Evolutionary conservation across 495 filamentous ascomycete species (phyloP).

Genomic region (Aspergillus saccharolyticus): DNA sequence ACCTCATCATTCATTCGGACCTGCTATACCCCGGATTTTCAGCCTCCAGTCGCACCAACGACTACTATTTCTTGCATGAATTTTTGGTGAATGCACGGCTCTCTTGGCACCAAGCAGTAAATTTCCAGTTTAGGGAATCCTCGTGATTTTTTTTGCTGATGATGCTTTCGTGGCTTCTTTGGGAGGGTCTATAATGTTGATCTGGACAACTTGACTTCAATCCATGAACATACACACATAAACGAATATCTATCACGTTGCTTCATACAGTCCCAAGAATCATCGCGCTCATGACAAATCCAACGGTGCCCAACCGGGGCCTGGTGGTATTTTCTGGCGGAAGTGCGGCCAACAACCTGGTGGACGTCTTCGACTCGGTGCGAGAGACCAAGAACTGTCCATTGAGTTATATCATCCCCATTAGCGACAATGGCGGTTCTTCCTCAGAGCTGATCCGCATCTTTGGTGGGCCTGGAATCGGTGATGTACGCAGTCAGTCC

Average conservation of each 20-base stretch:
- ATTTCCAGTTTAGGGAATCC: no score
- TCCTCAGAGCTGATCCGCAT: conserved; percentile 89
- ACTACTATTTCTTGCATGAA: background rate
- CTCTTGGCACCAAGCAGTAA: background rate
- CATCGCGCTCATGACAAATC: conserved; percentile 7
- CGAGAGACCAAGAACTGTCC: conserved; percentile 63
- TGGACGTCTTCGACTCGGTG: conserved; percentile 80
- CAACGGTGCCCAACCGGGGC: conserved; percentile 39
- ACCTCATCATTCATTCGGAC: background rate
- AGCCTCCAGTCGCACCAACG: no score
- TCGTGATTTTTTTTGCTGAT: background rate
- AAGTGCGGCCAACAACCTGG: conserved; percentile 87
- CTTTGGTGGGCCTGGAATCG: conserved; percentile 89
- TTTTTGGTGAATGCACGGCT: background rate
- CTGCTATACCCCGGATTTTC: no score
- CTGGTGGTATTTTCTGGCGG: conserved; percentile 85
- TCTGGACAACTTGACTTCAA: background rate
- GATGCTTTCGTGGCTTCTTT: background rate
- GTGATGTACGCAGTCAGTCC: conserved; percentile 78
- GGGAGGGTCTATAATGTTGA: background rate
- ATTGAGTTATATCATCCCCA: conserved; percentile 84
- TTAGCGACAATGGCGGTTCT: conserved; percentile 91
- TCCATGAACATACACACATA: background rate
- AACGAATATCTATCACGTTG: background rate
- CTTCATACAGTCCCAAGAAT: background rate